Conservation (phyloP, 495 filamentous ascomycete species). For the Pyronema omphalodes region DNA sequence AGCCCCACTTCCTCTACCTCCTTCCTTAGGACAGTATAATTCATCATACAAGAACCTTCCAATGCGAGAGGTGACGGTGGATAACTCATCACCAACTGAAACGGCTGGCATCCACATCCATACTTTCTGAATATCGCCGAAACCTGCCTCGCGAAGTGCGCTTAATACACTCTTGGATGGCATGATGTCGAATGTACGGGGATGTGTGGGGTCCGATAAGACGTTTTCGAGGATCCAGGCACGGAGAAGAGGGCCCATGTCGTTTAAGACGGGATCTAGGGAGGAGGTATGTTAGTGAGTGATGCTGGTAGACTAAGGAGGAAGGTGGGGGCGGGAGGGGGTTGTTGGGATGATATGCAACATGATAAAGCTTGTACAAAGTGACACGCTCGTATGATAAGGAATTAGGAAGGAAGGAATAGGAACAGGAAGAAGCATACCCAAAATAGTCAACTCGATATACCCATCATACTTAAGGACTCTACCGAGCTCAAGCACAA, state of each 20-base stretch:
- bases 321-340: neutral
- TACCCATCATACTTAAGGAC: slow-evolving; percentile 22
- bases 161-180: slow-evolving; percentile 14
- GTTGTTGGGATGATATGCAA: neutral
- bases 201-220: slow-evolving; percentile 1
- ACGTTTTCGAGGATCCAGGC: slow-evolving; percentile 14
- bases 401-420: too few species aligned
- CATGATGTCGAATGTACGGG: slow-evolving; percentile 4
- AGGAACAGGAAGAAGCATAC: neutral
- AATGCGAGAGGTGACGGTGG: slow-evolving; percentile 20
- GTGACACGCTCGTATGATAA: too few species aligned
- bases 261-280: slow-evolving; percentile 19
- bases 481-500: slow-evolving; percentile 16
- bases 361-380: too few species aligned
- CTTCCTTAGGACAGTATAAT: slow-evolving; percentile 8
- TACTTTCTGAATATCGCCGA: slow-evolving; percentile 19
- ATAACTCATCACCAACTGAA: slow-evolving; percentile 21
- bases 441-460: slow-evolving; percentile 9
- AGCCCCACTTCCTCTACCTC: too few species aligned
- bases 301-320: neutral
- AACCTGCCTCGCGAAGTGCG: slow-evolving; percentile 8
- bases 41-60: slow-evolving; percentile 22
- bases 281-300: slow-evolving; percentile 8
- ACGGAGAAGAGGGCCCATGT: slow-evolving; percentile 18
- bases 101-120: slow-evolving; percentile 25